A percentile compares a stretch with the other conserved stretches of the same genome.
Evolutionary conservation across 495 filamentous ascomycete species (phyloP).

Genomic region (Aspergillus leporis): DNA sequence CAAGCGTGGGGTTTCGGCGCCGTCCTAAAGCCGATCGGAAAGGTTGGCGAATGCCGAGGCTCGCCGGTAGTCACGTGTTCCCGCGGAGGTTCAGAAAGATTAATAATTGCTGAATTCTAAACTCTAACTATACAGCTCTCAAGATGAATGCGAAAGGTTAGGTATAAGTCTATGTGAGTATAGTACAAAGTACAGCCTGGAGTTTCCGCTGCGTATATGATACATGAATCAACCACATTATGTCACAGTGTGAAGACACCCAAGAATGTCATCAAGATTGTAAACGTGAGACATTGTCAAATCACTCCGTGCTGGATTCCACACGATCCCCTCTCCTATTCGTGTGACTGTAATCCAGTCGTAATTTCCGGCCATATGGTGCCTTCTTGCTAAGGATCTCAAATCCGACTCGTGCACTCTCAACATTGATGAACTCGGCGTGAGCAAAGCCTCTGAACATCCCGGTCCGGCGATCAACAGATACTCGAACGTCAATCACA

Average conservation of each 20-base stretch:
- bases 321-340: neutral
- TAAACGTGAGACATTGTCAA: neutral
- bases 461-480: constrained; percentile 85
- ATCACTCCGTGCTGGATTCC: neutral
- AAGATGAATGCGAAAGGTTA: neutral
- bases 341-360: constrained; percentile 58
- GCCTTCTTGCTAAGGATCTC: constrained; percentile 56
- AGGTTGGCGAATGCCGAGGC: constrained; percentile 35
- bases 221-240: neutral
- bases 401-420: constrained; percentile 58
- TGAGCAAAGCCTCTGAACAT: constrained; percentile 88
- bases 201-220: neutral
- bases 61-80: constrained; percentile 36
- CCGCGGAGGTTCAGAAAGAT: neutral
- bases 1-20: constrained; percentile 39
- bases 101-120: neutral
- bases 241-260: neutral
- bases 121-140: neutral
- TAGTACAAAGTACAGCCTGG: neutral
- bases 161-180: constrained; percentile 1
- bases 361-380: constrained; percentile 66
- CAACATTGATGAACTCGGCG: constrained; percentile 74
- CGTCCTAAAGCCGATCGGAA: constrained; percentile 29
- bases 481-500: constrained; percentile 79
- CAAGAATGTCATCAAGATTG: neutral